Base-by-base conservation (phyloP, 257 asterid species). In the Salvia splendens region DNA sequence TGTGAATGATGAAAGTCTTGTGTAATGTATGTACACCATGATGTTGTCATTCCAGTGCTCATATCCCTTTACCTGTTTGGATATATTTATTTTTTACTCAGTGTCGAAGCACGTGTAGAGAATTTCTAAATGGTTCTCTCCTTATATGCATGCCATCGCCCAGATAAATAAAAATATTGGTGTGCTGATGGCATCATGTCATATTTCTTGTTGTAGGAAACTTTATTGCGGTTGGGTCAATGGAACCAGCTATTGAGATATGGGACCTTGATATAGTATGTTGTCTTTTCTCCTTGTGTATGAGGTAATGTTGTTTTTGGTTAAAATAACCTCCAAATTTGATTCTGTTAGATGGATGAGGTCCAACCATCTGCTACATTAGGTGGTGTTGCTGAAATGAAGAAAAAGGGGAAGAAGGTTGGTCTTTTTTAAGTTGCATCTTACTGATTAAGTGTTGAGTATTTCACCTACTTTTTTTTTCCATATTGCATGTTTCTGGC, bases 181-280 rank as follows among this genome's bases (percentile, higher is more conserved):
- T 35, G 30, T 49, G 40, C 40, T 55, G 60, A 70, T 64, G 62
- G 64, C 51, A 30, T 70, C 6, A 35, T 16, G 40, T 72, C 33
- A 43, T 58, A 33, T 61, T 68, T 68, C 33, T 63, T 74, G 48
- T 68, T 67, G 67, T 67, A 88, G 97, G 99, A 43, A 94, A 94
- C 82, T 91, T 91, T 72, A 58, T 94, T 17, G 96, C 89, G 70
- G 92, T 94, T 64, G 99, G 96, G 59, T 86, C 95, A 50, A 88
- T 91, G 96, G 95, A 91, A 30, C 97, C 96, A 14, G 76, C 91
- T 51, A 94, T 91, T 41, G 95, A 94, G 75, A 88, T 94, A 77
- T 94, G 97, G 97, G 96, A 94, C 80, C 97, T 94, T 69, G 97
- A 91, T 62, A 82, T 90, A 48, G 97, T 94, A 85, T 32, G 95